A percentile compares a stretch with the other conserved stretches of the same genome.
These are phyloP conservation scores for Eucalyptus tenuipes DNA, from an alignment of 345 rosid species.

Conservation along the genomic window DNA sequence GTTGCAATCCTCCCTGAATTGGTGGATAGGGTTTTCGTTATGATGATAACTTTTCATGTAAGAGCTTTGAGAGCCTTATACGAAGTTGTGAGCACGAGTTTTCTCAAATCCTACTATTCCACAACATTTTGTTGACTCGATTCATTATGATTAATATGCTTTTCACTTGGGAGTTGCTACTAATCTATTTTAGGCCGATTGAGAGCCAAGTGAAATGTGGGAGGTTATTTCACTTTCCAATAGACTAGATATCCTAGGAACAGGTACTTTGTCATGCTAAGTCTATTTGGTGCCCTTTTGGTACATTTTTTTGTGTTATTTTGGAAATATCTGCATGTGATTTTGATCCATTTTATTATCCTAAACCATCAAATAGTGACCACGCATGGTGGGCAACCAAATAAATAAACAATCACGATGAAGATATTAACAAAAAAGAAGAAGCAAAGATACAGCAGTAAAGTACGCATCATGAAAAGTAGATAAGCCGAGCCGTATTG, in stretches of 20 bases:
- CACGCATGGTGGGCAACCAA: too few relatives aligned
- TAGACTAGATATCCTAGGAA: background rate
- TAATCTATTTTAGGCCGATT: background rate
- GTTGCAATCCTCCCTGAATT: background rate
- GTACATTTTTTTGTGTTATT: too few relatives aligned
- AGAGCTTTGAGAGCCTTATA: background rate
- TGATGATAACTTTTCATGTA: background rate
- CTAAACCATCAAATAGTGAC: too few relatives aligned
- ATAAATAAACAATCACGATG: too few relatives aligned
- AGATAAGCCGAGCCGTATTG: too few relatives aligned
- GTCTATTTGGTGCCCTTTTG: background rate
- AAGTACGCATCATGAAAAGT: too few relatives aligned
- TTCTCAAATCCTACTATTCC: background rate
- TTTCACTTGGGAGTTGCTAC: background rate
- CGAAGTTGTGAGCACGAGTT: background rate
- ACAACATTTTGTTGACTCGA: background rate
- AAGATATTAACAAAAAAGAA: too few relatives aligned
- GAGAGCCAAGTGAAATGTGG: background rate
- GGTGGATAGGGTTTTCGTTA: background rate
- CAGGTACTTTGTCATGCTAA: background rate
- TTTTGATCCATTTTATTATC: too few relatives aligned
- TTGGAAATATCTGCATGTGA: too few relatives aligned
- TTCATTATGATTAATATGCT: too few relatives aligned
- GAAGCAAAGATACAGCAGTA: too few relatives aligned
- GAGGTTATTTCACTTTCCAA: background rate